phyloP scores from a whole-genome alignment of 495 filamentous ascomycete genomes.

The Hypoxylon cercidicola region DNA sequence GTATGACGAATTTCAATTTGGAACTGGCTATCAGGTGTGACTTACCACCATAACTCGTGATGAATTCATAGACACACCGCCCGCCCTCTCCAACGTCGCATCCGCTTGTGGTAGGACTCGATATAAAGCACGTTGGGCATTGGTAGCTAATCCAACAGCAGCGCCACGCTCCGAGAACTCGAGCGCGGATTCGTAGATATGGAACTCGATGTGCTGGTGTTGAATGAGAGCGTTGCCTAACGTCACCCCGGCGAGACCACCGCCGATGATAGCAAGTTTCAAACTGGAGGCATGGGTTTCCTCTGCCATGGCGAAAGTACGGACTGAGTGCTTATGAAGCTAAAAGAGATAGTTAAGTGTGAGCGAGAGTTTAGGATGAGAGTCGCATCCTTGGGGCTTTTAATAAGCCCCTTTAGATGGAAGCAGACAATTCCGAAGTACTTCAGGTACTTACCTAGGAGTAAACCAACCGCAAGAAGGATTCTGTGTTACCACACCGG shows the following conservation, averaged over 20 bases:
- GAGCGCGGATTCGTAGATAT: conserved; percentile 37
- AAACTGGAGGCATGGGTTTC: not conserved
- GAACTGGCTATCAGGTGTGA: too few species aligned
- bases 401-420: too few species aligned
- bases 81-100: not conserved
- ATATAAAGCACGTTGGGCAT: conserved; percentile 9
- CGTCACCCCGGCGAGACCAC: conserved; percentile 39
- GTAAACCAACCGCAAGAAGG: too few species aligned
- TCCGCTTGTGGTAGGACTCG: not conserved
- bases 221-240: conserved; percentile 24
- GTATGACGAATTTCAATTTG: too few species aligned
- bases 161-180: conserved; percentile 39
- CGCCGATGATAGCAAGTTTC: conserved; percentile 37
- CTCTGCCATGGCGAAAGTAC: conserved; percentile 2
- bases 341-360: not conserved
- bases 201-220: conserved; percentile 29
- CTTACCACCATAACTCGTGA: not conserved
- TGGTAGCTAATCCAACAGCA: conserved; percentile 28
- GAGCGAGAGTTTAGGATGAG: too few species aligned
- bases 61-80: not conserved
- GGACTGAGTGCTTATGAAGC: too few species aligned
- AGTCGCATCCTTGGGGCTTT: too few species aligned
- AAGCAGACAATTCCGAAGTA: too few species aligned
- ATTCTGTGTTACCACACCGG: too few species aligned
- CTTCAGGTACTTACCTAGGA: too few species aligned